Evolutionary conservation across 2,329 filamentous ascomycete species (phyloP).

Genomic region (Trichothecium sympodiale): DNA sequence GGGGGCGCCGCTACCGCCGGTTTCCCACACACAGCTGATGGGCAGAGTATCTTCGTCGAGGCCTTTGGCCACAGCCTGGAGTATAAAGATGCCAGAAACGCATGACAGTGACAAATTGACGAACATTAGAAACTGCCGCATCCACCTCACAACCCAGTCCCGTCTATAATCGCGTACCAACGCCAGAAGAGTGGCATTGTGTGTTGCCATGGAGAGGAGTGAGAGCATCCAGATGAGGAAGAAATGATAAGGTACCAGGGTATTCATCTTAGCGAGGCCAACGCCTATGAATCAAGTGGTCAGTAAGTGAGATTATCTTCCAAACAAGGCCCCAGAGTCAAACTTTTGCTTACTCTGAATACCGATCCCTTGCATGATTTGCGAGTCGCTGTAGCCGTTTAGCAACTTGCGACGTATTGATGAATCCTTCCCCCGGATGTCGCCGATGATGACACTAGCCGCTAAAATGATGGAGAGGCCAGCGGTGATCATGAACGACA

Average conservation of each 20-base stretch:
- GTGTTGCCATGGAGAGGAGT: constrained; percentile 52
- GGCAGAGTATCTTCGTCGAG: constrained; percentile 42
- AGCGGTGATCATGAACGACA: constrained; percentile 58
- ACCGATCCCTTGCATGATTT: constrained; percentile 59
- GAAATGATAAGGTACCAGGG: constrained; percentile 56
- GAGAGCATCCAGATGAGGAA: constrained; percentile 62
- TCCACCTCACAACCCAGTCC: constrained; percentile 56
- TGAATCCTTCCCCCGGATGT: constrained; percentile 34
- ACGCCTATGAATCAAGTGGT: constrained; percentile 21
- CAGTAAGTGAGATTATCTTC: constrained; percentile 4
- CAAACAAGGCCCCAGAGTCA: background rate
- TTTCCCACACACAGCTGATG: constrained; percentile 49
- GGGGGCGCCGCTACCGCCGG: constrained; percentile 22
- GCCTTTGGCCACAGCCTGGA: constrained; percentile 40
- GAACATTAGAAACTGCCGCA: constrained; percentile 55
- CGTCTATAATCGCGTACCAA: constrained; percentile 55
- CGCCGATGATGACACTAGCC: constrained; percentile 44
- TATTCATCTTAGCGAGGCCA: constrained; percentile 46
- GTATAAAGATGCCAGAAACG: constrained; percentile 43
- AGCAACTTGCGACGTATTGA: constrained; percentile 52
- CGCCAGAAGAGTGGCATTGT: constrained; percentile 53
- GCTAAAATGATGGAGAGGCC: constrained; percentile 43
- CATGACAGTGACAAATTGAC: constrained; percentile 49
- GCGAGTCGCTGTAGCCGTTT: constrained; percentile 55
- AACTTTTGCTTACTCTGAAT: constrained; percentile 36